A percentile compares a stretch with the other conserved stretches of the same genome.
Evolutionary conservation across 2,329 filamentous ascomycete species (phyloP).

Genomic region (Leptoxyphium fumago): DNA sequence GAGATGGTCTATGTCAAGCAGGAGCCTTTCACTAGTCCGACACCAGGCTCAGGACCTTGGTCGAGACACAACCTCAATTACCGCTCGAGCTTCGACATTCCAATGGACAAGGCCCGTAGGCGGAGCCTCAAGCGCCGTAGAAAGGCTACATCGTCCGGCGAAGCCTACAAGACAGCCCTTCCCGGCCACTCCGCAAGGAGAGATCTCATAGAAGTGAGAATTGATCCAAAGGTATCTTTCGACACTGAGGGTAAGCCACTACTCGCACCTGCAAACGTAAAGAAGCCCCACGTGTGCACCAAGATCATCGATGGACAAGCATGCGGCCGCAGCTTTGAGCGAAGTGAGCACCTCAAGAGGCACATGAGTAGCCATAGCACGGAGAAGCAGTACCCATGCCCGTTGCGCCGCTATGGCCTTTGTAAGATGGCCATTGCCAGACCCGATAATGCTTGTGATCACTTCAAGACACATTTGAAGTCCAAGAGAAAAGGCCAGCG

Average conservation of each 20-base stretch:
- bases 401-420: slow-evolving; percentile 3
- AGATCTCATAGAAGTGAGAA: background rate
- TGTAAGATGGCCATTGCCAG: slow-evolving; percentile 12
- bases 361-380: slow-evolving; percentile 12
- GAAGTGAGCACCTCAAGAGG: slow-evolving; percentile 19
- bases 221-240: background rate
- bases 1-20: slow-evolving; percentile 10
- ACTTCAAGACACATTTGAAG: slow-evolving; percentile 18
- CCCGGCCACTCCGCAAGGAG: background rate
- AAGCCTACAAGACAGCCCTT: background rate
- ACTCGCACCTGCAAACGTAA: background rate
- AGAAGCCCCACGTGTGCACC: slow-evolving; percentile 10
- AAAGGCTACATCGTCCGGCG: slow-evolving; percentile 3
- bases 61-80: background rate
- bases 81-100: background rate
- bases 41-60: background rate
- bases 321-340: slow-evolving; percentile 13
- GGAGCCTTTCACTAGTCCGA: slow-evolving; percentile 3
- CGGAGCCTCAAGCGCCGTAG: slow-evolving; percentile 4
- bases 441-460: slow-evolving; percentile 17
- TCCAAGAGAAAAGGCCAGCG: slow-evolving; percentile 10
- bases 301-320: slow-evolving; percentile 2
- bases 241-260: background rate
- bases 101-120: background rate
- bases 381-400: slow-evolving; percentile 10